Evolutionary conservation across 192 early-diverging fungal genomes (phyloP).

Genomic region (Lunasporangiospora selenospora): DNA sequence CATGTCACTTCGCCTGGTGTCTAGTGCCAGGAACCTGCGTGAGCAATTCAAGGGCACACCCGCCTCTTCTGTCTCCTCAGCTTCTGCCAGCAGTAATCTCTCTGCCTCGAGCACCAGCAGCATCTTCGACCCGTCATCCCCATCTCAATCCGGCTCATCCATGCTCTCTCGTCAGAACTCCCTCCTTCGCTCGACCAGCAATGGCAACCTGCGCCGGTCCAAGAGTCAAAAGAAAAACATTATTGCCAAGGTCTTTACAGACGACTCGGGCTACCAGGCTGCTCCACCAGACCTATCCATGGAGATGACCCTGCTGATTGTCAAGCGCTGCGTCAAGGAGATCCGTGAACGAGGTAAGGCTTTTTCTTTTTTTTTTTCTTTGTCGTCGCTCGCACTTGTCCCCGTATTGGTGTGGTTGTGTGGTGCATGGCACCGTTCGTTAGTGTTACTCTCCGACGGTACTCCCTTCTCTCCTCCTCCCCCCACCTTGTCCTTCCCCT

Average conservation of each 20-base stretch:
- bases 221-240: conserved; percentile 37
- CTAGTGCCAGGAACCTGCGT: conserved; percentile 39
- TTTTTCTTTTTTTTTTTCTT: not conserved
- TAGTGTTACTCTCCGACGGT: not conserved
- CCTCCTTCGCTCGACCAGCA: conserved; percentile 11
- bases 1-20: conserved; percentile 43
- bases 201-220: conserved; percentile 21
- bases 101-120: conserved; percentile 28
- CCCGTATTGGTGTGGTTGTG: no score
- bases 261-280: conserved; percentile 4
- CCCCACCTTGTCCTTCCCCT: not conserved
- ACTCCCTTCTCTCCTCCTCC: not conserved
- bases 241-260: conserved; percentile 19
- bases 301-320: conserved; percentile 41
- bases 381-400: not conserved
- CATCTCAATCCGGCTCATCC: conserved; percentile 9
- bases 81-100: conserved; percentile 13
- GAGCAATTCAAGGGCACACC: conserved; percentile 39
- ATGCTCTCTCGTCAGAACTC: conserved; percentile 15
- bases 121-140: conserved; percentile 9
- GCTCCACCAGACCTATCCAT: conserved; percentile 20
- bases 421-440: not conserved
- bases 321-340: conserved; percentile 44
- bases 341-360: conserved; percentile 42
- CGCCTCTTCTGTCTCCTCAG: not conserved